A percentile compares a stretch with the other conserved stretches of the same genome.
Conservation (phyloP, 441 rosid genomes). For the Jatropha podagrica region DNA sequence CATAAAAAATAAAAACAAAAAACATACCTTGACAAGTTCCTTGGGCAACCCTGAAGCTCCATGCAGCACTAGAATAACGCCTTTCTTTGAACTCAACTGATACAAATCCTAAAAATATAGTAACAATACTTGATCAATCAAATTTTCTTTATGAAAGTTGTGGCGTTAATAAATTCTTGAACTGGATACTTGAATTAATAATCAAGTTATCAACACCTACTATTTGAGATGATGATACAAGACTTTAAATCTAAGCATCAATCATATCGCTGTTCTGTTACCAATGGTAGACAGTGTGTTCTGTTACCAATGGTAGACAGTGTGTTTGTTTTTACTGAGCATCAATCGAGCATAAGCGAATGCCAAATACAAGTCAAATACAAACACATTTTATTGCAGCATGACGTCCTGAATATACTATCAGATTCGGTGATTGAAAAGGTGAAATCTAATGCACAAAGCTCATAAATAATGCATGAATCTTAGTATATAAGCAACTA, state of each 20-base stretch:
- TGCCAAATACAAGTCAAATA: not conserved
- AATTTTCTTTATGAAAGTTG: not conserved
- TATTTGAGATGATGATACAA: not conserved
- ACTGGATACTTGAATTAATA: not conserved
- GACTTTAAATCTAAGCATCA: not conserved
- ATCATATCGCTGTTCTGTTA: not conserved
- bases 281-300: no score
- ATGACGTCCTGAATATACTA: not conserved
- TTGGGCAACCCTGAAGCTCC: conserved; percentile 92
- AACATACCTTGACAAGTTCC: conserved; percentile 70
- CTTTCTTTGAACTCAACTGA: conserved; percentile 63
- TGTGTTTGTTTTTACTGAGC: not conserved
- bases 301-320: not conserved
- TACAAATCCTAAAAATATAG: conserved; percentile 62
- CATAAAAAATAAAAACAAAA: no score
- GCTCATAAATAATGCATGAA: not conserved
- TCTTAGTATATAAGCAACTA: not conserved
- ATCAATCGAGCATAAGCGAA: not conserved
- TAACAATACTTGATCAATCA: not conserved
- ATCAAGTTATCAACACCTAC: not conserved
- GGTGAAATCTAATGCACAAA: not conserved
- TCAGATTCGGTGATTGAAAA: not conserved
- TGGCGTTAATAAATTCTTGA: not conserved
- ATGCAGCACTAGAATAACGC: conserved; percentile 81
- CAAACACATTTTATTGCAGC: not conserved